Evolutionary conservation across 148 eudicot species (phyloP), one percentile per base, ranked within the genome.

Genomic region (Rhododendron simsii): DNA sequence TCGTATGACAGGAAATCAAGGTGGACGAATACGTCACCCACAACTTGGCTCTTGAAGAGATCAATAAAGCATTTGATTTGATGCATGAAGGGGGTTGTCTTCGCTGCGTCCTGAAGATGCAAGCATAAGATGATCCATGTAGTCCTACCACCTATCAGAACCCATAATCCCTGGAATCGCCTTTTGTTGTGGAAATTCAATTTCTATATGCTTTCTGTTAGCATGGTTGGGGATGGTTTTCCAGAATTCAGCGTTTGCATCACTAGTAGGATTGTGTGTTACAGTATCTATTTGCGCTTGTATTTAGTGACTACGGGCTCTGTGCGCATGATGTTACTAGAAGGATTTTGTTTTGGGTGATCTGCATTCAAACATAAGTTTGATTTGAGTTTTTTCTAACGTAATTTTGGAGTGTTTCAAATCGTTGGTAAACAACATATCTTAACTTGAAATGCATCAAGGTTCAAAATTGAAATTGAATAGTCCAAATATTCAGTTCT

Each of bases 1-100:
- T 78, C 23, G 0, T 84, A 6, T 9, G 55, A 81, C 94, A 97
- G 99, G 99, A 97, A 92, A 95, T 97, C 91, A 97, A 97, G 95
- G 96, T 97, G 47, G 99, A 97, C 35, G 99, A 97, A 90, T 97
- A 95, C 91, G 90, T 97, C 85, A 97, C 99, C 69, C 98, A 97
- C 91, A 93, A 85, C 85, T 57, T 94, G 91, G 92, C 91, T 75
- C 95, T 97, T 33, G 83, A 79, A 12, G 95, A 95, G 83, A 97
- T 97, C 89, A 97, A 97, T 90, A 86, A 97, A 84, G 98, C 99
- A 11, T 97, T 97, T 85, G 93, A 97, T 87, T 90, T 95, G 92
- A 86, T 97, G 98, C 99, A 97, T 30, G 98, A 93, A 84, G 96
- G 96, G 15, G 90, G 84, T 63, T 95, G 99, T 88, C 98, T 97